These are phyloP conservation scores for Ogataea pilisensis DNA, from an alignment of 805 yeast genomes.

Conservation along the genomic window DNA sequence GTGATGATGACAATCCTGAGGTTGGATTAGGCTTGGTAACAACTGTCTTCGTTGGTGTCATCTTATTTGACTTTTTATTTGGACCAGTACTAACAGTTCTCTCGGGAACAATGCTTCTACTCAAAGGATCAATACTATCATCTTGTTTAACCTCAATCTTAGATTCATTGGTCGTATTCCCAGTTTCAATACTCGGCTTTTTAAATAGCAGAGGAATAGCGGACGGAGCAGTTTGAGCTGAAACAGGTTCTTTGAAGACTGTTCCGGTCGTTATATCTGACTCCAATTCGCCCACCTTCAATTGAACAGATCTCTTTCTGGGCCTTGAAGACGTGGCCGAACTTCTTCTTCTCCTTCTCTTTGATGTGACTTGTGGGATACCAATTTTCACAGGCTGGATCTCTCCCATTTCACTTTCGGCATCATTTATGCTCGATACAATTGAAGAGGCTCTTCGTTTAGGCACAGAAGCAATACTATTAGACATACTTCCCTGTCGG, in stretches of 20 bases:
- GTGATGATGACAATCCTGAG: background rate
- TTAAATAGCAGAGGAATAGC: background rate
- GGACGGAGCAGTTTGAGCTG: background rate
- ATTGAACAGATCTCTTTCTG: background rate
- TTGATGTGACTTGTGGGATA: slow-evolving; percentile 7
- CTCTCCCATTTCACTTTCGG: slow-evolving; percentile 5
- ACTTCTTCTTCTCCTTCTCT: slow-evolving; percentile 34
- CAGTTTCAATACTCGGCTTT: background rate
- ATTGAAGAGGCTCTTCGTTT: slow-evolving; percentile 1
- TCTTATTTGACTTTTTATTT: background rate
- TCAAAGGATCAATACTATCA: slow-evolving; percentile 2
- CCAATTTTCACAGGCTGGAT: slow-evolving; percentile 9
- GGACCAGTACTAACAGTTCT: background rate
- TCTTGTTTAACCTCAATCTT: too few relatives aligned
- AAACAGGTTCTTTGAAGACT: background rate
- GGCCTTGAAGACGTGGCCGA: slow-evolving; percentile 17
- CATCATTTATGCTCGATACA: slow-evolving; percentile 2
- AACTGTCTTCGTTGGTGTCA: background rate
- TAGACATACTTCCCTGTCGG: slow-evolving; percentile 6
- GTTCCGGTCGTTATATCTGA: too few relatives aligned
- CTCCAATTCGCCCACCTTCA: too few relatives aligned
- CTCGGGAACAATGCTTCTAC: background rate
- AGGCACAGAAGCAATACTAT: slow-evolving; percentile 1
- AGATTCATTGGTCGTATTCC: too few relatives aligned
- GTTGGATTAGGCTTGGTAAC: background rate